Conservation (phyloP, 805 yeast genomes). For the Priceomyces haplophilus region DNA sequence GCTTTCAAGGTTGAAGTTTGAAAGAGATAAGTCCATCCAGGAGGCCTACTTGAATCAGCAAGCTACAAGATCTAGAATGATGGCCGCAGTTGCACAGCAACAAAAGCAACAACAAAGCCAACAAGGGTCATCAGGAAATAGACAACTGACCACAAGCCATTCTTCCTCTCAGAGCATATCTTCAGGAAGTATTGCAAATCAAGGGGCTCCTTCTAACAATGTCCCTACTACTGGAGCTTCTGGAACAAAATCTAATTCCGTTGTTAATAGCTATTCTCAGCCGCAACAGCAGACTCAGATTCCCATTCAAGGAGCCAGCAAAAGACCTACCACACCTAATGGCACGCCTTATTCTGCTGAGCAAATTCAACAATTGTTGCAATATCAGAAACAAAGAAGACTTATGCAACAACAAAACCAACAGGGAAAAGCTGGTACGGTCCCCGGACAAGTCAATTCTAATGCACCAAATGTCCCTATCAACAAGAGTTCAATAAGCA, state of each 20-base stretch:
- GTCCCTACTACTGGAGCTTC: neutral
- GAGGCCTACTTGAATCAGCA: slow-evolving; percentile 60
- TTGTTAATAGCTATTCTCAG: neutral
- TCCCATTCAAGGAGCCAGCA: slow-evolving; percentile 6
- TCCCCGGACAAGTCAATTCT: slow-evolving; percentile 18
- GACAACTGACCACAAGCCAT: neutral
- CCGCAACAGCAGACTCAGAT: slow-evolving; percentile 7
- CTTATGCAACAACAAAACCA: slow-evolving; percentile 44
- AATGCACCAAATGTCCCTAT: slow-evolving; percentile 3
- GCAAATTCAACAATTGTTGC: slow-evolving; percentile 57
- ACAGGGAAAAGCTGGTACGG: slow-evolving; percentile 10
- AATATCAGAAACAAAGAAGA: slow-evolving; percentile 49
- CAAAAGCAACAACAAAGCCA: slow-evolving; percentile 17
- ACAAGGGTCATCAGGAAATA: slow-evolving; percentile 3
- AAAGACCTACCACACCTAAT: slow-evolving; percentile 47
- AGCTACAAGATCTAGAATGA: slow-evolving; percentile 40
- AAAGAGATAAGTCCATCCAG: slow-evolving; percentile 80
- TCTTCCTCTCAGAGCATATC: slow-evolving; percentile 3
- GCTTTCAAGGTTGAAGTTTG: slow-evolving; percentile 75
- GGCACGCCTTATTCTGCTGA: slow-evolving; percentile 59
- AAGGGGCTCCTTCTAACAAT: slow-evolving; percentile 5
- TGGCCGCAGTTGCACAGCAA: slow-evolving; percentile 41
- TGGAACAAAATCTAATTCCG: slow-evolving; percentile 2
- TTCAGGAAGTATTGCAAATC: slow-evolving; percentile 3
- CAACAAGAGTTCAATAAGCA: slow-evolving; percentile 2